Base-by-base conservation (phyloP, 2,329 filamentous ascomycete genomes). In the Penicillium sp. region DNA sequence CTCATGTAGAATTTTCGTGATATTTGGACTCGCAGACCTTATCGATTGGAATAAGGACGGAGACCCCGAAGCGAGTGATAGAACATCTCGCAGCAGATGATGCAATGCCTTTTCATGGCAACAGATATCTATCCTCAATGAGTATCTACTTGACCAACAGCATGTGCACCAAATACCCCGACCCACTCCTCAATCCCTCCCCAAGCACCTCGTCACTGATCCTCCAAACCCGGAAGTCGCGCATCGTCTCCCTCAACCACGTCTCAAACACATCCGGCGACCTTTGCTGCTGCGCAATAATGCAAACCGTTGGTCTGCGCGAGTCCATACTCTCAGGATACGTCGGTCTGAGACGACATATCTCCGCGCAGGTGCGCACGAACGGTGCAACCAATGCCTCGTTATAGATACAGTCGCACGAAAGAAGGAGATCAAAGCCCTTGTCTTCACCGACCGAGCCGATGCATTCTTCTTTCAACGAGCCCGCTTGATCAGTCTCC, bases 401-500 rank as follows among this genome's bases (percentile, higher is more conserved):
- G 74, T 97, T 99, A 79, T 95, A 99, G 63, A 99, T 88, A 73
- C 92, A 97, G 73, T 99, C 94, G 68, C 91, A 96, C 4, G 92
- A 91, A 34, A 97, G 71, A 10, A 97, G 79, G 13, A 86, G 75
- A 66, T 95, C 89, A 61, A 94, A 88, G 54, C 82, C 81, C 3
- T 52, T 58, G 44, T 70, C 66, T 63, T 68, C 43, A 9, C 32
- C 32, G 18, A 52, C 36, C 0, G 57, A n/a, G 2, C 60, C 61
- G 1, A 82, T 70, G 44, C 77, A 67, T 32, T 54, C 52, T 6
- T 61, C 52, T n/a, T 69, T 71, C 13, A 78, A 54, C 8, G 62
- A 64, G 1, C 54, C 62, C 0, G 72, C 71, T 2, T 66, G 74
- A 62, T 84, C 79, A 1, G 71, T 71, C 69, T 97, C 92, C 94